phyloP scores from a whole-genome alignment of 2,329 filamentous ascomycete genomes.

The Calonectria crousiana region DNA sequence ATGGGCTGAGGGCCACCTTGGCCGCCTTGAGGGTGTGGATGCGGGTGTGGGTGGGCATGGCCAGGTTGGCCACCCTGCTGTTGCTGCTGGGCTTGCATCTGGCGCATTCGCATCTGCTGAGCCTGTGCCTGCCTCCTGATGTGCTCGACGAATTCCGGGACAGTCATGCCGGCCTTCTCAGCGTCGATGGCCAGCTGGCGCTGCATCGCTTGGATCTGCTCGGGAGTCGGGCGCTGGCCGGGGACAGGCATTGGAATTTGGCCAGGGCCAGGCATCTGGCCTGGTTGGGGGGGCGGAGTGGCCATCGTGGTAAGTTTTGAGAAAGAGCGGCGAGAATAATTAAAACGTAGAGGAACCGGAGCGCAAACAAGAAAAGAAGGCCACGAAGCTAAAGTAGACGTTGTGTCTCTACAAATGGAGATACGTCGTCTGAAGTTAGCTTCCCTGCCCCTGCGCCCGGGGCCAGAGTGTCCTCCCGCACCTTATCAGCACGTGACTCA shows the following conservation, averaged over 20 bases:
- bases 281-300: constrained; percentile 43
- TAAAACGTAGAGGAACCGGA: constrained; percentile 22
- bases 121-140: constrained; percentile 68
- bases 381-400: constrained; percentile 28
- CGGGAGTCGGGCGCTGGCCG: constrained; percentile 74
- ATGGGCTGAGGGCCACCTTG: constrained; percentile 75
- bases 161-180: constrained; percentile 84
- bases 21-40: constrained; percentile 45
- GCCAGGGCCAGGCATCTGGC: constrained; percentile 37
- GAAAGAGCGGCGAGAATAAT: constrained; percentile 31
- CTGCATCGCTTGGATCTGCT: constrained; percentile 89
- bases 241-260: constrained; percentile 51
- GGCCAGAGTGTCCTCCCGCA: constrained; percentile 31
- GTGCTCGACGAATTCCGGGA: constrained; percentile 84
- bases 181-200: constrained; percentile 86
- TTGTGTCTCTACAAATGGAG: constrained; percentile 14
- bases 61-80: constrained; percentile 53
- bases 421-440: constrained; percentile 22
- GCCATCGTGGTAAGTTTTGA: constrained; percentile 40
- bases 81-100: constrained; percentile 56
- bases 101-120: constrained; percentile 64
- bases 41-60: constrained; percentile 48
- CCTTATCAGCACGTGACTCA: constrained; percentile 37
- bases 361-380: constrained; percentile 22
- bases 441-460: constrained; percentile 19